Conservation (phyloP, 768 basidiomycete genomes). For the Cystobasidiopsis lactophilus region DNA sequence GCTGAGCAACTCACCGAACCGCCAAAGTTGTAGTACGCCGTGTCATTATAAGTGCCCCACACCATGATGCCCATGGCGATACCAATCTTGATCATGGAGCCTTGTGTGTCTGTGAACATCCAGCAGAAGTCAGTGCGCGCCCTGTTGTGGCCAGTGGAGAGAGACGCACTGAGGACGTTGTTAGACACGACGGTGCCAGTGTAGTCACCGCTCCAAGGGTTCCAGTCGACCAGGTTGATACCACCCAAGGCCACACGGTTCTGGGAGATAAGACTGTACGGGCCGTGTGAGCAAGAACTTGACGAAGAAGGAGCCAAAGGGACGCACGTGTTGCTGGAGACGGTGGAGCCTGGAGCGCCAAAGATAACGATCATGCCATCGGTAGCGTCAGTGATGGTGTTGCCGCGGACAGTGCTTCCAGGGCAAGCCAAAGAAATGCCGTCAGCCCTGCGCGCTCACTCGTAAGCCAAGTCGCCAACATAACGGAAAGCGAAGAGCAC, state of each 20-base stretch:
- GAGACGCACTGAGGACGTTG: slow-evolving; percentile 19
- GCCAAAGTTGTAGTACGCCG: slow-evolving; percentile 3
- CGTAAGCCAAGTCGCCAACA: no score
- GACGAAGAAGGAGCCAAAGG: background rate
- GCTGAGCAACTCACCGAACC: no score
- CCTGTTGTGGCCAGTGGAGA: no score
- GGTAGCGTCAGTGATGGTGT: slow-evolving; percentile 20
- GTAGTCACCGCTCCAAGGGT: slow-evolving; percentile 14
- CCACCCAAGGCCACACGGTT: slow-evolving; percentile 7
- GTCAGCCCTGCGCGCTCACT: slow-evolving; percentile 17
- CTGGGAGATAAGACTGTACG: background rate
- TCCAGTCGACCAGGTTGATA: slow-evolving; percentile 17
- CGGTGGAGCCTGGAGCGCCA: slow-evolving; percentile 12
- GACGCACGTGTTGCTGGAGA: slow-evolving; percentile 18
- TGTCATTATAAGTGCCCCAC: slow-evolving; percentile 15
- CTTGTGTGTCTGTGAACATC: no score
- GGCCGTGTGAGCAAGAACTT: background rate
- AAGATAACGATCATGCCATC: slow-evolving; percentile 22
- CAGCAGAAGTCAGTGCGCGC: no score
- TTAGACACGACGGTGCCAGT: slow-evolving; percentile 13
- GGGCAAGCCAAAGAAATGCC: slow-evolving; percentile 20
- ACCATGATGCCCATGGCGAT: slow-evolving; percentile 18
- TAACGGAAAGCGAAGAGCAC: no score
- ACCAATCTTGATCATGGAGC: slow-evolving; percentile 20
- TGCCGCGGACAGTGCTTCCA: slow-evolving; percentile 15